Base-by-base conservation (phyloP, 2,329 filamentous ascomycete species). In the Venturia oleaginea region DNA sequence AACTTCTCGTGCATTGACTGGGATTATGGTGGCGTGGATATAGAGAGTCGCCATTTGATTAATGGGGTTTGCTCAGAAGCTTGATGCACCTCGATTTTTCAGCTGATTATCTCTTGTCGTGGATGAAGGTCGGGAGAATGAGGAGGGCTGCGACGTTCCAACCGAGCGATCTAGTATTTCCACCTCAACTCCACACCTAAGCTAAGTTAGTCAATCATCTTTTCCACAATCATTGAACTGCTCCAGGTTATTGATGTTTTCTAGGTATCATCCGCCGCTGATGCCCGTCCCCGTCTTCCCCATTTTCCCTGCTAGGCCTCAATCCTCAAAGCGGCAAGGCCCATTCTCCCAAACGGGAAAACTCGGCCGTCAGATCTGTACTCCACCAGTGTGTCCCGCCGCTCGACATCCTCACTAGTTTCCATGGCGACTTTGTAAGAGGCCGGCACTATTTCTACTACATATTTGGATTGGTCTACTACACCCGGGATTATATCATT, bases 11-110 rank as follows among this genome's bases (percentile, higher is more conserved):
- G 68, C 60, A 68, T 83, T 80, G 67, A 84, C 73, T 0, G 81
- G 83, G 67, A 84, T 77, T 65, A 84, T 79, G 2, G 80, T 83
- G 10, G 77, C 80, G 67, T 82, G 72, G 1, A 73, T 76, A 67
- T 82, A 81, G 0, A 84, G 71, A 70, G 77, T 78, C 42, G 22
- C 10, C 30, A 54, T 54, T n/a, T n/a, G n/a, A n/a, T n/a, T n/a
- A n/a, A n/a, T n/a, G n/a, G n/a, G n/a, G n/a, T n/a, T n/a, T n/a
- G n/a, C n/a, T n/a, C n/a, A n/a, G n/a, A n/a, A n/a, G n/a, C n/a
- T n/a, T n/a, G n/a, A n/a, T n/a, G n/a, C n/a, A n/a, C n/a, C n/a
- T n/a, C n/a, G n/a, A n/a, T n/a, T n/a, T n/a, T n/a, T n/a, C 42
- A 2, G 4, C 42, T 46, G n/a, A 17, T 46, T 7, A 8, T 46